These are phyloP conservation scores for Ogataea zsoltii DNA, from an alignment of 805 yeast species.

Conservation along the genomic window DNA sequence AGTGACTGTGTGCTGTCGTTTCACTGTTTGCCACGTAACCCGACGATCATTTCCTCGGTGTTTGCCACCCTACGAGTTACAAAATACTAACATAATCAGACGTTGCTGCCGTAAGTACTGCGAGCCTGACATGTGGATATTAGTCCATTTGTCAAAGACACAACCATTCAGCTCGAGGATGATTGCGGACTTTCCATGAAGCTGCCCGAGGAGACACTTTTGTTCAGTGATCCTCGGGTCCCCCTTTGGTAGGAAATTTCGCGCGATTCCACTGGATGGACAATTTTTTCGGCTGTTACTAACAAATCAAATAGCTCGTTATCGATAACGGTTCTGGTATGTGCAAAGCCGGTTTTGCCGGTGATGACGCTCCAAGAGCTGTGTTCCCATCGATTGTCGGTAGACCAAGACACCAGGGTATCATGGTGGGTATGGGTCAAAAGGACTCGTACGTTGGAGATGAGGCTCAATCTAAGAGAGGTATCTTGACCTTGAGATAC, in stretches of 20 bases:
- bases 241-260: conserved; percentile 11
- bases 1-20: too few species aligned
- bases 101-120: conserved; percentile 46
- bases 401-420: conserved; percentile 99
- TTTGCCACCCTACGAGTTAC: background rate
- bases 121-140: too few species aligned
- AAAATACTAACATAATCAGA: conserved; percentile 38
- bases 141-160: too few species aligned
- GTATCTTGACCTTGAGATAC: conserved; percentile 97
- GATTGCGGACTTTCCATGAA: too few species aligned
- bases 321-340: conserved; percentile 99
- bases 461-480: conserved; percentile 99
- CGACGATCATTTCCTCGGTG: background rate
- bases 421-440: conserved; percentile 99
- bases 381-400: conserved; percentile 99
- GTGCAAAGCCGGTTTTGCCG: conserved; percentile 99
- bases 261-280: conserved; percentile 8
- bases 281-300: conserved; percentile 13
- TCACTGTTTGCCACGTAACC: background rate
- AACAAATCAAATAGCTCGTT: conserved; percentile 50
- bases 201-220: too few species aligned
- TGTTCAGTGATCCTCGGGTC: background rate
- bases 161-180: too few species aligned
- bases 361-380: conserved; percentile 99
- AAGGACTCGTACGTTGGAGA: conserved; percentile 99